Base-by-base conservation (phyloP, 305 asterid genomes). In the Galium porrigens region DNA sequence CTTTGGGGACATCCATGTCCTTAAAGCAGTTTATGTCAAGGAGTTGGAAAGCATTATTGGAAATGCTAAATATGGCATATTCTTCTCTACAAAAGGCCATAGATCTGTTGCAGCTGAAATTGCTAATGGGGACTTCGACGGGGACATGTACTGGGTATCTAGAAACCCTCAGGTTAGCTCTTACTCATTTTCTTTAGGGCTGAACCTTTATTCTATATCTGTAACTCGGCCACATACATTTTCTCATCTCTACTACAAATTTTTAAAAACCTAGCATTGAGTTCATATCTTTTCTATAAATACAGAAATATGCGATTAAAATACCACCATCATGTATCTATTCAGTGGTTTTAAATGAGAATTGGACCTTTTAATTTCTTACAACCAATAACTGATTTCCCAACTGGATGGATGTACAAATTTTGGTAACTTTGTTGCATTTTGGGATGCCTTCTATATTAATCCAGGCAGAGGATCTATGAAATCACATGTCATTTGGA, bases 71-170 rank as follows among this genome's bases (percentile, higher is more conserved):
- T 86, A 82, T 82, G 97, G 87, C 0, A 85, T 90, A 34, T 88
- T 90, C 81, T 90, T 90, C 77, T 90, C 95, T 2, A 77, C 85
- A 1, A 83, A 86, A 76, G 97, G 97, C 58, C 61, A 49, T 10
- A 82, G 77, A 59, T 88, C 96, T 1, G 95, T 85, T 0, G 88
- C 96, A 34, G 79, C 76, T 48, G 97, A 90, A 78, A 90, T 90
- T 78, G 96, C 94, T 25, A 86, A 85, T 56, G 95, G 97, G n/a
- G 97, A 90, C 77, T 90, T 86, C 68, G 97, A 90, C 72, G 97
- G 96, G 5, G 97, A 90, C 73, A 46, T 48, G 73, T 90, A 88
- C 32, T 88, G 95, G 95, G 83, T 90, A 73, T 90, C 96, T 39
- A 78, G 84, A 68, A 82, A 88, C 69, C 86, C 85, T 14, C 82